These are phyloP conservation scores for Coemansia sp. DNA, from an alignment of 192 early-diverging fungal species.

Conservation along the genomic window DNA sequence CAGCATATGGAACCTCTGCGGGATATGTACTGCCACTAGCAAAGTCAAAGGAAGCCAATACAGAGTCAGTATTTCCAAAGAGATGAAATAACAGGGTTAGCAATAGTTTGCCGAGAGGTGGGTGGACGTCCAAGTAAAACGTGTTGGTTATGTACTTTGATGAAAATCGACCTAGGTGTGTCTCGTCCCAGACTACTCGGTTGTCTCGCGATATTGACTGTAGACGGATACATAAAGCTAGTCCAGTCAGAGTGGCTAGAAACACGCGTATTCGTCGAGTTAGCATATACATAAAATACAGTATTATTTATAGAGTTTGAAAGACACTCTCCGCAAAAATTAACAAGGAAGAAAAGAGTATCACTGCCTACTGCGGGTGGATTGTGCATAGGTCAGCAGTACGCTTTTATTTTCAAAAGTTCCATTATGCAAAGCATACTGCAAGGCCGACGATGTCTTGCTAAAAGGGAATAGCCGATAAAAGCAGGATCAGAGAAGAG, in stretches of 20 bases:
- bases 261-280: not conserved
- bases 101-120: constrained; percentile 80
- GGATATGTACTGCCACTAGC: constrained; percentile 77
- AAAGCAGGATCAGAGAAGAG: too few species aligned
- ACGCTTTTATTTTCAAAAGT: not conserved
- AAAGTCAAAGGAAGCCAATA: constrained; percentile 77
- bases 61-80: constrained; percentile 56
- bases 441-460: too few species aligned
- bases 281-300: not conserved
- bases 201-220: constrained; percentile 56
- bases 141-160: constrained; percentile 82
- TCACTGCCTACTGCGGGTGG: not conserved
- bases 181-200: constrained; percentile 85
- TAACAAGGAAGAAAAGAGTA: not conserved
- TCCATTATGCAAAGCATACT: too few species aligned
- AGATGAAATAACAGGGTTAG: constrained; percentile 65
- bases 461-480: too few species aligned
- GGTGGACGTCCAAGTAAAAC: constrained; percentile 98
- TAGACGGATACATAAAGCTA: constrained; percentile 29
- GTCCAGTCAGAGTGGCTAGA: constrained; percentile 4
- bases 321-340: not conserved
- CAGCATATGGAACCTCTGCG: constrained; percentile 79
- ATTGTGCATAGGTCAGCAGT: not conserved
- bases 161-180: constrained; percentile 96
- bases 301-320: not conserved